Evolutionary conservation across 2,329 filamentous ascomycete species (phyloP).

Genomic region (Sporothrix brasiliensis): DNA sequence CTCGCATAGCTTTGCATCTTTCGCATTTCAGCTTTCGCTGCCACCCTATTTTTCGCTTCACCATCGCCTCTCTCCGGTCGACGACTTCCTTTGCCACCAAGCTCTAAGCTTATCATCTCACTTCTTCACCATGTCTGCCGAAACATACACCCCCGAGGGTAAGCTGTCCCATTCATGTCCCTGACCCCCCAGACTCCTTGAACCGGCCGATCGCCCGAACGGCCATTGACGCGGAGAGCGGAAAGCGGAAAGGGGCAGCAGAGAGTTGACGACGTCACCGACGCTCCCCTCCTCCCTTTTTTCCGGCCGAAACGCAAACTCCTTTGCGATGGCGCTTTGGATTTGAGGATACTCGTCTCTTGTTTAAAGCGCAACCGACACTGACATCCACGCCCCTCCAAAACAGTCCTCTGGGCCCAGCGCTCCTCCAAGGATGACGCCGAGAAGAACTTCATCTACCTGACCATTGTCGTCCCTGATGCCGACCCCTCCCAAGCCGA

Average conservation of each 20-base stretch:
- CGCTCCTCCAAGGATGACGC: conserved; percentile 80
- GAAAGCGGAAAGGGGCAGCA: neutral
- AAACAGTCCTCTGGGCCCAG: conserved; percentile 92
- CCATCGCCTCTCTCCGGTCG: neutral
- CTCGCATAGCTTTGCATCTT: neutral
- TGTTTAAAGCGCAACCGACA: neutral
- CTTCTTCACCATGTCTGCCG: conserved; percentile 39
- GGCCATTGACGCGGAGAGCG: neutral
- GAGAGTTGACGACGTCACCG: neutral
- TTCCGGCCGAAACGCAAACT: neutral
- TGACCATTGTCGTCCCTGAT: conserved; percentile 88
- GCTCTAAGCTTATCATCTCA: neutral
- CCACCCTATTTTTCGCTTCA: neutral
- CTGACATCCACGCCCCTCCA: neutral
- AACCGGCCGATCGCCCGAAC: no score
- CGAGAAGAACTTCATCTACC: conserved; percentile 91
- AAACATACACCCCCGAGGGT: conserved; percentile 47
- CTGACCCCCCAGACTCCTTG: neutral
- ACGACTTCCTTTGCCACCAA: neutral
- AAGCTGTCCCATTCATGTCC: conserved; percentile 35
- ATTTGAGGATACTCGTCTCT: neutral
- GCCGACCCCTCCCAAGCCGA: conserved; percentile 74
- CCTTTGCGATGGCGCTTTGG: neutral
- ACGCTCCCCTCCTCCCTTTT: neutral
- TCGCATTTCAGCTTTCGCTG: neutral